These are phyloP conservation scores for Cercospora sesami DNA, from an alignment of 2,329 filamentous ascomycete genomes.

Conservation along the genomic window DNA sequence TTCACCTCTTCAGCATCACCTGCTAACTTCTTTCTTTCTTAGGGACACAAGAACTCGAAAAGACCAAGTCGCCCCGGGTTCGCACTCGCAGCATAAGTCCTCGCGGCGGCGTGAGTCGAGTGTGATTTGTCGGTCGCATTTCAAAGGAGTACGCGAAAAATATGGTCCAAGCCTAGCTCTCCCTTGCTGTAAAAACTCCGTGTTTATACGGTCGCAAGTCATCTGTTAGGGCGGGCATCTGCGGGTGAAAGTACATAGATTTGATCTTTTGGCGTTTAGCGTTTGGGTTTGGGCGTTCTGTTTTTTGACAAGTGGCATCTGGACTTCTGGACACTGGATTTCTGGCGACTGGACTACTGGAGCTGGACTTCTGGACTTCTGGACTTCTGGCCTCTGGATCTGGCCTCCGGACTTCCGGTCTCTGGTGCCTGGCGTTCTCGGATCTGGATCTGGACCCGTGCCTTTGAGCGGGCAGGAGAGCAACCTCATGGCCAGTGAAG, in stretches of 20 bases:
- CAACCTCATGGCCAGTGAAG: not conserved
- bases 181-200: not conserved
- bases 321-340: not conserved
- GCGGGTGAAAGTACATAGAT: slow-evolving; percentile 1
- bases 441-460: not conserved
- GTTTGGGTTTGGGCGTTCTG: not conserved
- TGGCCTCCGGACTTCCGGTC: not conserved
- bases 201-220: not conserved
- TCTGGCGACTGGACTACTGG: not conserved
- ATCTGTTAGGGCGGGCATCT: slow-evolving; percentile 4
- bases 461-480: slow-evolving; percentile 4
- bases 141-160: slow-evolving; percentile 1
- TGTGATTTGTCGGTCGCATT: not conserved
- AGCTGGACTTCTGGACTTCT: too few relatives aligned
- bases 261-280: not conserved
- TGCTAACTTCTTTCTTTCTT: not conserved
- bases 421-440: not conserved
- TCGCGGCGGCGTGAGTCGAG: not conserved
- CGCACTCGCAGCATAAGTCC: not conserved
- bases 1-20: not conserved
- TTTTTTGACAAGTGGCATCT: not conserved
- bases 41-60: not conserved
- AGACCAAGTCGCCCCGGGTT: not conserved
- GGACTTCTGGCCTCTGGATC: not conserved
- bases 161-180: slow-evolving; percentile 3